Conservation (phyloP, 2,329 filamentous ascomycete species). For the Aspergillus terreus region DNA sequence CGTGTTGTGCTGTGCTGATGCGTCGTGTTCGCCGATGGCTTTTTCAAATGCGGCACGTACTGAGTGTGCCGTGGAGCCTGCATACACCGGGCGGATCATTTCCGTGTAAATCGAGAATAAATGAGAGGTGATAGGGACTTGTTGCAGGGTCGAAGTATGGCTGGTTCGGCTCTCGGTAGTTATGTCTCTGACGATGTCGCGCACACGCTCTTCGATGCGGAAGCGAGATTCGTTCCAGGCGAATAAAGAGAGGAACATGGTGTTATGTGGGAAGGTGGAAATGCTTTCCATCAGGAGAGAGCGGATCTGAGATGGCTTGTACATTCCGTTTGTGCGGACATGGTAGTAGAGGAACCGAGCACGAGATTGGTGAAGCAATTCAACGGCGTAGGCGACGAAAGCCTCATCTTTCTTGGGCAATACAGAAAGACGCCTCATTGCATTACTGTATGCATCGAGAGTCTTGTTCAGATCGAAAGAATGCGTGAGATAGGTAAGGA, state of each 20-base stretch:
- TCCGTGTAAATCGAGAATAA: constrained; percentile 57
- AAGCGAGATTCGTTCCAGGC: constrained; percentile 71
- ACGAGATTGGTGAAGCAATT: constrained; percentile 66
- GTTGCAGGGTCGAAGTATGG: constrained; percentile 4
- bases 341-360: constrained; percentile 65
- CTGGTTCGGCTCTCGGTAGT: constrained; percentile 20
- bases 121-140: constrained; percentile 45
- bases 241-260: constrained; percentile 67
- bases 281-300: constrained; percentile 60
- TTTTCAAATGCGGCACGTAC: constrained; percentile 54
- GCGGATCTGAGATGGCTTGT: constrained; percentile 65
- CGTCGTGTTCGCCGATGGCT: constrained; percentile 38
- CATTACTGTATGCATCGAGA: constrained; percentile 40
- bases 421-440: constrained; percentile 42
- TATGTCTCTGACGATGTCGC: constrained; percentile 56
- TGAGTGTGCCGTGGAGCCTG: constrained; percentile 49
- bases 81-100: constrained; percentile 40
- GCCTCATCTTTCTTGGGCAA: constrained; percentile 36
- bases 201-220: constrained; percentile 71
- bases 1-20: constrained; percentile 7
- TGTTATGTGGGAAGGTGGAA: constrained; percentile 67
- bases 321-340: constrained; percentile 58
- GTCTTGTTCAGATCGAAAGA: constrained; percentile 30
- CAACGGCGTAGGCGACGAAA: constrained; percentile 39
- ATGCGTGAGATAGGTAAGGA: constrained; percentile 64